Evolutionary conservation across 805 yeast species (phyloP).

Genomic region (Candida coquimbonensis): DNA sequence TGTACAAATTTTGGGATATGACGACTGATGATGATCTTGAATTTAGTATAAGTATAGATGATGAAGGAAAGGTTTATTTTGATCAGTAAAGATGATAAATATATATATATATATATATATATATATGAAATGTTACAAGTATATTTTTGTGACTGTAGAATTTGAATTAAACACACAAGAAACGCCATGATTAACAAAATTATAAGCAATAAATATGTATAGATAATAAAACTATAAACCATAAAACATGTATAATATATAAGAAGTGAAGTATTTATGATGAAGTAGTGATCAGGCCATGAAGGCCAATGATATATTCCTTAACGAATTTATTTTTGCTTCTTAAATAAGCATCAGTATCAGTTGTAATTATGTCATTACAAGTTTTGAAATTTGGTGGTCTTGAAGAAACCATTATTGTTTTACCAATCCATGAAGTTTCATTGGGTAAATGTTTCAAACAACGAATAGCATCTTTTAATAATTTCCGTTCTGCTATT

Average conservation of each 20-base stretch:
- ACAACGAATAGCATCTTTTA: constrained; percentile 49
- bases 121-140: no score
- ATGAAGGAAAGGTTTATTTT: constrained; percentile 29
- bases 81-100: constrained; percentile 2
- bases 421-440: constrained; percentile 47
- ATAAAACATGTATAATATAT: not conserved
- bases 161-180: no score
- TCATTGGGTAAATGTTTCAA: constrained; percentile 45
- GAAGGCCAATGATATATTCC: constrained; percentile 8
- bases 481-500: constrained; percentile 32
- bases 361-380: not conserved
- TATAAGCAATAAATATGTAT: not conserved
- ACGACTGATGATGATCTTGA: constrained; percentile 92
- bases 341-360: not conserved
- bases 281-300: constrained; percentile 6
- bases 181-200: no score
- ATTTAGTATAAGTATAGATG: constrained; percentile 62
- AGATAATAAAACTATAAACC: not conserved
- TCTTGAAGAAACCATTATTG: constrained; percentile 24
- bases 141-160: no score
- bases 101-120: no score
- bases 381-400: constrained; percentile 9
- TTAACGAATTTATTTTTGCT: constrained; percentile 6
- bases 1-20: constrained; percentile 95
- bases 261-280: not conserved